Percentiles rank a stretch among this genome's conserved stretches.
phyloP scores from a whole-genome alignment of 805 yeast species.

The Peterozyma toletana region DNA sequence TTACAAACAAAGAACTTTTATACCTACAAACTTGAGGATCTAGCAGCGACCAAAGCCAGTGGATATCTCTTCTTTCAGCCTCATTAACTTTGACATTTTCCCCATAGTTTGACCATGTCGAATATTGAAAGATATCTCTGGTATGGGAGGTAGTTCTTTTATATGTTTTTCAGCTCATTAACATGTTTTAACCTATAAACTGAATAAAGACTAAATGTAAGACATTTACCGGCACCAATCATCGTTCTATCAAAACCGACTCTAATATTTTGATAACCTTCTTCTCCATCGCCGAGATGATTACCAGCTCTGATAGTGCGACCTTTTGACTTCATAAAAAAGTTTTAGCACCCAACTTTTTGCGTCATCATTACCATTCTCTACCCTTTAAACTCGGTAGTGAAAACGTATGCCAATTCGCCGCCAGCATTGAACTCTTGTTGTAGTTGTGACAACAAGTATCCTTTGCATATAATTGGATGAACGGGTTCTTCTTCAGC shows the following conservation, averaged over 20 bases:
- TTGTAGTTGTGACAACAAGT: slow-evolving; percentile 32
- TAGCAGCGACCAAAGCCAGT: background rate
- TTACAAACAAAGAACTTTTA: no score
- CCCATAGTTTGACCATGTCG: background rate
- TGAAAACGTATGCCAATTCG: slow-evolving; percentile 26
- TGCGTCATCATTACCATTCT: slow-evolving; percentile 10
- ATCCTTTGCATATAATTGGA: slow-evolving; percentile 28
- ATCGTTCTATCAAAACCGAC: slow-evolving; percentile 19
- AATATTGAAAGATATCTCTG: slow-evolving; percentile 14
- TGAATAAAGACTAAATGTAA: slow-evolving; percentile 39
- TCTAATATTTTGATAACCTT: slow-evolving; percentile 4
- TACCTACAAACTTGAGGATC: no score
- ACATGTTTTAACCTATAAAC: slow-evolving; percentile 29
- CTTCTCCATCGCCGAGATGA: slow-evolving; percentile 7
- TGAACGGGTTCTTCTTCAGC: slow-evolving; percentile 28
- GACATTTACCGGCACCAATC: slow-evolving; percentile 29
- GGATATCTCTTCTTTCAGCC: slow-evolving; percentile 1
- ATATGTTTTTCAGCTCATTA: slow-evolving; percentile 20
- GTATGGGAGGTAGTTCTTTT: slow-evolving; percentile 21
- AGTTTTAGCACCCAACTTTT: background rate
- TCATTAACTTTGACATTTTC: background rate
- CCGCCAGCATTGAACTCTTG: slow-evolving; percentile 23
- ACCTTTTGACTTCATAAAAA: slow-evolving; percentile 23
- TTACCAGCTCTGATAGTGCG: slow-evolving; percentile 35
- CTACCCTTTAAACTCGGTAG: slow-evolving; percentile 28